Evolutionary conservation across 192 early-diverging fungal genomes (phyloP), one percentile per base, ranked within the genome.

Genomic region (Bifiguratus adelaidae): DNA sequence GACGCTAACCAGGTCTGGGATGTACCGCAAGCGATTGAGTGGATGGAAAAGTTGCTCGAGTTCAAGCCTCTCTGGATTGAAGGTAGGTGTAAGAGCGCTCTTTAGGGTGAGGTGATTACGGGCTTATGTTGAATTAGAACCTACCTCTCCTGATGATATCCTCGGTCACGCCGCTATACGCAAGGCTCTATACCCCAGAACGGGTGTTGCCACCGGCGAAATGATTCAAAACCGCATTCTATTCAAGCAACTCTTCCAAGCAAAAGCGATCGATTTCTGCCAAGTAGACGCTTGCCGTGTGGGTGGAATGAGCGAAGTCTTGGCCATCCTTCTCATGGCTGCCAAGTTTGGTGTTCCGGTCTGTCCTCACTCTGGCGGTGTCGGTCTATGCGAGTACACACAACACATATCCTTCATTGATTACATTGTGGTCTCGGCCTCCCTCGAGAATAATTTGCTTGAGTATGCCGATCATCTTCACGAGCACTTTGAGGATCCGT

Each of bases 1-100:
- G 66, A 68, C 44, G 66, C 66, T n/a, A 68, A 68, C 53, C 66
- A 68, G 34, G 60, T 68, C 21, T 68, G 66, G 66, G 66, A 61
- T 47, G 66, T 68, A 9, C 33, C 61, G 29, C 50, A 68, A 34
- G 66, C 66, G 20, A 68, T 68, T 50, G 66, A 68, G 18, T 65
- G 63, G 61, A 68, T 68, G 66, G 34, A 68, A 18, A 52, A 56
- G 6, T 37, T 68, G 15, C 34, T 68, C 16, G 48, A 51, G 8
- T 68, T 50, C 53, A 68, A 68, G 23, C 66, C 66, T 18, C 36
- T 59, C 3, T 68, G 57, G 27, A 68, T 68, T 56, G 66, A 68
- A 30, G 66, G 37, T 40, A 1, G 22, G 37, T 40, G 22, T 6
- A 0, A 21, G 13, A 6, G 37, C 7, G 13, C 22, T 15, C 7